Evolutionary conservation across 2,329 filamentous ascomycete genomes (phyloP), one percentile per base, ranked within the genome.

Genomic region (Aspergillus pseudoglaucus): DNA sequence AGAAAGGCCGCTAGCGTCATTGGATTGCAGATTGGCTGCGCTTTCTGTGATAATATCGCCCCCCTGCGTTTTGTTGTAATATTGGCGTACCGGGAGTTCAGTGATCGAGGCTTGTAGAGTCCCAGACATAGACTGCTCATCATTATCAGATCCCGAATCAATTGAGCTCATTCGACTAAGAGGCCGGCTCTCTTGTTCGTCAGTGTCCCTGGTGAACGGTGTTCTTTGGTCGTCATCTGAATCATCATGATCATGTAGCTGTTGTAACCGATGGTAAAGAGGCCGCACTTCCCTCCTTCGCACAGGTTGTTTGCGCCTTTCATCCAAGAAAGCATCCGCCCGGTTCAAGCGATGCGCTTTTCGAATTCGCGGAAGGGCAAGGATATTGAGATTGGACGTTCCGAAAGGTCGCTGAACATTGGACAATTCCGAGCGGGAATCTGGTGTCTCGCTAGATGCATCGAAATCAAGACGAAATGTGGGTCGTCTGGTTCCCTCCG

Each of bases 121-220:
- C 42, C 63, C 63, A 12, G 61, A 58, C 40, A 54, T 59, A 47
- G 60, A 65, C 18, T 53, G 62, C 40, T 65, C 78, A 50, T 76
- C 66, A 44, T 63, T 62, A 15, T 79, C 77, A 40, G 75, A 79
- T 2, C 75, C 71, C 27, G 76, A 77, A 14, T 75, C 75, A 33
- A 61, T 73, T 50, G 75, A 73, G 54, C 75, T 81, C 63, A 78
- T 75, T 38, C 86, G 88, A 66, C 88, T 95, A 40, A 84, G 82
- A 43, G 86, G 86, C 38, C 86, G 81, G 53, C 88, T 95, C 51
- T 93, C 90, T 30, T 83, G 83, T 55, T 93, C 90, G 63, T 95
- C 90, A 0, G 88, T 94, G 63, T 90, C 89, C 41, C 84, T 78
- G 10, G 80, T 81, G 43, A 84, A 69, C 10, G 85, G 82, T 30